Percentiles rank a stretch among this genome's conserved stretches.
These are phyloP conservation scores for Aristolochia californica DNA, from an alignment of 164 flowering plant species.

Conservation along the genomic window DNA sequence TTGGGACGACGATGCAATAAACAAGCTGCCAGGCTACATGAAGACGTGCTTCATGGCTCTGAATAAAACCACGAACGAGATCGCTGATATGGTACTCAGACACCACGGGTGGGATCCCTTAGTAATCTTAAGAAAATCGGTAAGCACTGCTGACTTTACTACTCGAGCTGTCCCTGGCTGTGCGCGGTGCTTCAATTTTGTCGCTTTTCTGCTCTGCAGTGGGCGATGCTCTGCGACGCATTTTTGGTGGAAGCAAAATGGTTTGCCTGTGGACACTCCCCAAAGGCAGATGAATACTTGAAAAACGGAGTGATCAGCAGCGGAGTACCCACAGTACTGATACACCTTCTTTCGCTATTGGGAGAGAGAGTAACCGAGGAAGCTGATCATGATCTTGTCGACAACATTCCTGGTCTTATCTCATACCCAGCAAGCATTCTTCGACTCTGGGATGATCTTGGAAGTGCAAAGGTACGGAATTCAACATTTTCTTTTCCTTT, in stretches of 20 bases:
- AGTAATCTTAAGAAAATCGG: slow-evolving; percentile 15
- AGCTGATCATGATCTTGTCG: not conserved
- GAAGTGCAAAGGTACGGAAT: slow-evolving; percentile 12
- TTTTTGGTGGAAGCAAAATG: too few relatives aligned
- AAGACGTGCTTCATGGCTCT: too few relatives aligned
- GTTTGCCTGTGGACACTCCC: too few relatives aligned
- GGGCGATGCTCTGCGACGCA: slow-evolving; percentile 2
- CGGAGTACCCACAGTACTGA: slow-evolving; percentile 16
- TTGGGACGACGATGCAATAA: not conserved
- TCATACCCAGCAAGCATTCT: slow-evolving; percentile 14
- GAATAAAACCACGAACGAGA: too few relatives aligned
- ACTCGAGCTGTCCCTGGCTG: too few relatives aligned
- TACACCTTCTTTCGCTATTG: slow-evolving; percentile 17
- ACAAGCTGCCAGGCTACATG: too few relatives aligned
- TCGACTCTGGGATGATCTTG: slow-evolving; percentile 27
- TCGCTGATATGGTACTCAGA: slow-evolving; percentile 7
- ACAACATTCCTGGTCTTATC: slow-evolving; percentile 5
- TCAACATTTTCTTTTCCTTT: too few relatives aligned
- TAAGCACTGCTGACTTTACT: too few relatives aligned
- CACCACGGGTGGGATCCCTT: slow-evolving; percentile 35
- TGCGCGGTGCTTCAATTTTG: too few relatives aligned
- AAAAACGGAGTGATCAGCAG: slow-evolving; percentile 13
- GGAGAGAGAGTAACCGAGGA: slow-evolving; percentile 15
- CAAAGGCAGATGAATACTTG: slow-evolving; percentile 5
- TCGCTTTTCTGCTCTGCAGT: not conserved